These are phyloP conservation scores for Tephrocybe rancida DNA, from an alignment of 768 basidiomycete species.

Conservation along the genomic window DNA sequence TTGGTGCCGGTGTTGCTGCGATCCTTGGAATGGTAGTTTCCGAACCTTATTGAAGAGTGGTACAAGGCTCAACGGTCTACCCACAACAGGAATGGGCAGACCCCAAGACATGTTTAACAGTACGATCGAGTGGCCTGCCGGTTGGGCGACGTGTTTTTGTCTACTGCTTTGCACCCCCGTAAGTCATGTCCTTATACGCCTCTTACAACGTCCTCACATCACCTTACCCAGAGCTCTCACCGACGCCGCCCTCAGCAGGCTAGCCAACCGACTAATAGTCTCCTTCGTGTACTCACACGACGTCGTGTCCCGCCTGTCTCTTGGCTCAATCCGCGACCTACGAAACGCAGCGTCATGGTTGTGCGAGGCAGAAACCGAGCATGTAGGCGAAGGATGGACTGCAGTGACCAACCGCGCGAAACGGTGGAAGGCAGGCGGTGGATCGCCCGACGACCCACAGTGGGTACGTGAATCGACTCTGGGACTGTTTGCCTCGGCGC, in stretches of 20 bases:
- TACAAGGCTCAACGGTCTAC: background rate
- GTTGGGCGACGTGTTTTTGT: constrained; percentile 66
- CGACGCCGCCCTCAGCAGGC: constrained; percentile 59
- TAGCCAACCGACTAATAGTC: constrained; percentile 64
- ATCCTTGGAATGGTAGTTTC: constrained; percentile 68
- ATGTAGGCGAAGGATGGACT: constrained; percentile 56
- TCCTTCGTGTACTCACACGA: constrained; percentile 87
- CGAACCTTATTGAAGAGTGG: background rate
- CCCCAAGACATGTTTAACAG: constrained; percentile 72
- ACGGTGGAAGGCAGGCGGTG: constrained; percentile 59
- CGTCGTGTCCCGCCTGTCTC: constrained; percentile 74
- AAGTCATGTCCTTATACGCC: constrained; percentile 25
- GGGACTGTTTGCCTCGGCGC: background rate
- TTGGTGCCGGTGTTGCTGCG: constrained; percentile 81
- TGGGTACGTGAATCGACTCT: constrained; percentile 41
- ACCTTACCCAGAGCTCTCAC: constrained; percentile 52
- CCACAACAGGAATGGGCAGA: constrained; percentile 79
- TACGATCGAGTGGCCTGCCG: constrained; percentile 71
- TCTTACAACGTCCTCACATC: background rate
- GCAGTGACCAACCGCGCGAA: constrained; percentile 51
- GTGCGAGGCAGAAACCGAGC: constrained; percentile 63
- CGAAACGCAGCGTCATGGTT: constrained; percentile 77
- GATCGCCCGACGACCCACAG: constrained; percentile 53
- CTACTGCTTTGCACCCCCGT: constrained; percentile 84
- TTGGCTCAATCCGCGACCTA: constrained; percentile 78